Conservation (phyloP, 306 rosid genomes). For the Ziziphus jujuba region DNA sequence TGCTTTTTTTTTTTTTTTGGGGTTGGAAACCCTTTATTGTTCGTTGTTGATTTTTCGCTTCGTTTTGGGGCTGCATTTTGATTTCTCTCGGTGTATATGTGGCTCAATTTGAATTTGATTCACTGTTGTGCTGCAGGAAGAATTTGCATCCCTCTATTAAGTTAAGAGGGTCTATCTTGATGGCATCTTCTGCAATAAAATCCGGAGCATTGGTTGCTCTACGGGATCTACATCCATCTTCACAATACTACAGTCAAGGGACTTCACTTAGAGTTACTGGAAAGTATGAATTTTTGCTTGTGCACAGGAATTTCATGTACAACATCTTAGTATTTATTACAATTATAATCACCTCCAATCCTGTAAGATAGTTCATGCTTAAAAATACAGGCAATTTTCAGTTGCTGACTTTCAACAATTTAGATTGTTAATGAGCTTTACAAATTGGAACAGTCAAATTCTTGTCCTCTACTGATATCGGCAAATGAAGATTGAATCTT, state of each 20-base stretch:
- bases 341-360: no score
- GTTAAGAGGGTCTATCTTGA: slow-evolving; percentile 13
- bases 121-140: slow-evolving; percentile 9
- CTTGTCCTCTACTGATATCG: no score
- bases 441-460: neutral
- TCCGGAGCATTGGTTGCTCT: slow-evolving; percentile 60
- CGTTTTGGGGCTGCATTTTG: no score
- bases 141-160: slow-evolving; percentile 1
- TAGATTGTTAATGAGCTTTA: slow-evolving; percentile 4
- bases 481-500: no score
- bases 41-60: no score
- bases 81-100: no score
- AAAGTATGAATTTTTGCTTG: slow-evolving; percentile 43
- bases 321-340: neutral
- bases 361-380: no score
- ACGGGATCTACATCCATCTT: slow-evolving; percentile 50
- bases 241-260: slow-evolving; percentile 74
- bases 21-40: no score
- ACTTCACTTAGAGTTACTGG: slow-evolving; percentile 72
- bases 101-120: neutral
- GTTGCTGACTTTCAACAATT: neutral
- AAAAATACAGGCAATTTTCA: slow-evolving; percentile 1
- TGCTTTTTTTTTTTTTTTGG: no score
- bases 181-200: slow-evolving; percentile 43
- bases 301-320: neutral